These are phyloP conservation scores for Aspergillus chevalieri DNA, from an alignment of 2,329 filamentous ascomycete genomes.

Conservation along the genomic window DNA sequence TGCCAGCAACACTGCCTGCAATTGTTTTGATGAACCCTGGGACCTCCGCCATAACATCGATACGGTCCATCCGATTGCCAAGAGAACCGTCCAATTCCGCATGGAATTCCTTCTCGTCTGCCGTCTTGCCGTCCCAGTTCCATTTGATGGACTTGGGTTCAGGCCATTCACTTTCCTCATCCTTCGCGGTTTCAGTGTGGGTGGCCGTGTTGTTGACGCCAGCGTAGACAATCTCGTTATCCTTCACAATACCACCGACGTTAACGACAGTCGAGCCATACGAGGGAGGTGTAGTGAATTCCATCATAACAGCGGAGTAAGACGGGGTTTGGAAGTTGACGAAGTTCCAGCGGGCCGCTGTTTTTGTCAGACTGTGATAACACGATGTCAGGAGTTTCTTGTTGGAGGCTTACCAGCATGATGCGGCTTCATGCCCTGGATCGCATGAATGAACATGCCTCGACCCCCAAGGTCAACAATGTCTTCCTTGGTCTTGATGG, in stretches of 20 bases:
- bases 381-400: neutral
- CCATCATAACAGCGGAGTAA: conserved; percentile 88
- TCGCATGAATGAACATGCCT: conserved; percentile 72
- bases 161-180: conserved; percentile 79
- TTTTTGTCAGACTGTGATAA: conserved; percentile 7
- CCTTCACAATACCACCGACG: conserved; percentile 74
- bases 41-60: conserved; percentile 96
- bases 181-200: conserved; percentile 64
- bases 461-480: conserved; percentile 75
- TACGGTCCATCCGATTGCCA: conserved; percentile 65
- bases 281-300: conserved; percentile 87
- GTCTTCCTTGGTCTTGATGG: conserved; percentile 74
- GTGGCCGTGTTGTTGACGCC: conserved; percentile 59
- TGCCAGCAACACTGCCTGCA: conserved; percentile 79
- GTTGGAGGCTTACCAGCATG: conserved; percentile 61
- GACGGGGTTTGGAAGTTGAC: conserved; percentile 80
- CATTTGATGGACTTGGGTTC: conserved; percentile 72
- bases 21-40: conserved; percentile 94
- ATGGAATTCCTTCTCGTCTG: conserved; percentile 66
- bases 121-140: conserved; percentile 69
- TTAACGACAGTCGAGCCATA: conserved; percentile 81
- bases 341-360: conserved; percentile 86
- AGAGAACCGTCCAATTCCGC: conserved; percentile 65
- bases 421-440: conserved; percentile 99
- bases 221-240: conserved; percentile 71